A percentile compares a stretch with the other conserved stretches of the same genome.
phyloP scores from a whole-genome alignment of 1,284 basidiomycete genomes.

The Irpex sp. region DNA sequence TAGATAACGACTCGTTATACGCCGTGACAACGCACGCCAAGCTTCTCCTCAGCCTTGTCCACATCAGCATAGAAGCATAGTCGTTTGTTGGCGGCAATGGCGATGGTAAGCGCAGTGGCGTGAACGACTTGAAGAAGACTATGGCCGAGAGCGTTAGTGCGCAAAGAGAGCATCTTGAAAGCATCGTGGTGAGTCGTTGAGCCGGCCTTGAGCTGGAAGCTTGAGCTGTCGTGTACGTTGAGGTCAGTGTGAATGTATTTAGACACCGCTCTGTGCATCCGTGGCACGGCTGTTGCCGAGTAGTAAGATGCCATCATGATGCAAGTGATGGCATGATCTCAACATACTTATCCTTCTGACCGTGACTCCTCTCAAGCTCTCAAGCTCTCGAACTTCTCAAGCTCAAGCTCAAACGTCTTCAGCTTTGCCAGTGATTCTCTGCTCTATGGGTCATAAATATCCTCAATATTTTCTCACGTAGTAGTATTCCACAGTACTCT shows the following conservation, averaged over 20 bases:
- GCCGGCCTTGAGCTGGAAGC: neutral
- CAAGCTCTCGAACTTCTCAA: no score
- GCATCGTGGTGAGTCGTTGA: neutral
- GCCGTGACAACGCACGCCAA: conserved; percentile 58
- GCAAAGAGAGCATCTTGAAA: neutral
- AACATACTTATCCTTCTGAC: no score
- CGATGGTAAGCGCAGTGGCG: conserved; percentile 81
- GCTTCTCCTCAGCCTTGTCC: conserved; percentile 91
- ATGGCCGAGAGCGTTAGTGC: conserved; percentile 17
- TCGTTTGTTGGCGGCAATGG: conserved; percentile 82
- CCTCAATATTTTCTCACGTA: no score
- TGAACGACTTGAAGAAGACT: conserved; percentile 15
- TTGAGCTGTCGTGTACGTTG: neutral
- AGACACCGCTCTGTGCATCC: neutral
- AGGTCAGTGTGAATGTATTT: neutral
- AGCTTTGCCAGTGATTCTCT: no score
- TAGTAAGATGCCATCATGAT: no score
- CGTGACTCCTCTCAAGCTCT: no score
- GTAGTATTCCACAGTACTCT: no score
- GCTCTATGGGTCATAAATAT: no score
- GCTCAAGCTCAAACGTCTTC: no score
- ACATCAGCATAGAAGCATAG: conserved; percentile 96
- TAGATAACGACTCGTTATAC: conserved; percentile 16
- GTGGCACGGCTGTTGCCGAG: neutral
- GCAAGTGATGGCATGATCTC: no score